Conservation (phyloP, 495 filamentous ascomycete genomes). For the Bacidia gigantensis region DNA sequence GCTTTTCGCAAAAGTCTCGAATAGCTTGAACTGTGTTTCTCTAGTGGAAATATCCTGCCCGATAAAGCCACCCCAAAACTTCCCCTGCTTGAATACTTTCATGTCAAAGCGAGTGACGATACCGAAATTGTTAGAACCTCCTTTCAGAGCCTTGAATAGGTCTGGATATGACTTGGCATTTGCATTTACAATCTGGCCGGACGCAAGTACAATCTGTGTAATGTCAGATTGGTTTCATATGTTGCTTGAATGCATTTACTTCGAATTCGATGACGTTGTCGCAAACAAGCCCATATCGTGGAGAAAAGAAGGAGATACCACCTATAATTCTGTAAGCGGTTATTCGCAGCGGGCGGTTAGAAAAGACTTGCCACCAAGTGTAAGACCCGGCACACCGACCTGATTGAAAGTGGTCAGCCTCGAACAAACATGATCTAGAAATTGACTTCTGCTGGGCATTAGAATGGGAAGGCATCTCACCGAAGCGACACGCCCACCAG, state of each 20-base stretch:
- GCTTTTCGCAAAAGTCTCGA: conserved; percentile 3
- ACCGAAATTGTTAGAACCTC: conserved; percentile 28
- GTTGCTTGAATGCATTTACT: no score
- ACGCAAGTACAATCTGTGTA: conserved; percentile 27
- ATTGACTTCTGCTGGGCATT: no score
- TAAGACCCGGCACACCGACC: not conserved
- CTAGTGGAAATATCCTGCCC: not conserved
- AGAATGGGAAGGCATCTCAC: conserved; percentile 33
- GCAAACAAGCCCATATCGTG: conserved; percentile 22
- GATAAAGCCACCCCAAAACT: conserved; percentile 29
- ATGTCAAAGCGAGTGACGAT: conserved; percentile 27
- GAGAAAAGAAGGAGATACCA: conserved; percentile 24
- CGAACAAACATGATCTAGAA: conserved; percentile 21
- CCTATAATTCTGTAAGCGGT: no score
- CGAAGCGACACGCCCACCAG: conserved; percentile 34
- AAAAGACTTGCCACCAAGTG: conserved; percentile 23
- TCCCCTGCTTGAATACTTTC: conserved; percentile 19
- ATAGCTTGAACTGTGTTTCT: conserved; percentile 1
- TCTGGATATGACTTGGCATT: conserved; percentile 19
- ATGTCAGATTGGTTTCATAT: no score
- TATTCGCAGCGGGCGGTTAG: not conserved
- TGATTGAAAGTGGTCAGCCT: no score
- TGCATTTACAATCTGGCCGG: conserved; percentile 23
- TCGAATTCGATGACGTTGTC: conserved; percentile 26
- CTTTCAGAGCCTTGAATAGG: conserved; percentile 26